A percentile compares a stretch with the other conserved stretches of the same genome.
Conservation (phyloP, 768 basidiomycete species). For the Exsudoporus frostii region DNA sequence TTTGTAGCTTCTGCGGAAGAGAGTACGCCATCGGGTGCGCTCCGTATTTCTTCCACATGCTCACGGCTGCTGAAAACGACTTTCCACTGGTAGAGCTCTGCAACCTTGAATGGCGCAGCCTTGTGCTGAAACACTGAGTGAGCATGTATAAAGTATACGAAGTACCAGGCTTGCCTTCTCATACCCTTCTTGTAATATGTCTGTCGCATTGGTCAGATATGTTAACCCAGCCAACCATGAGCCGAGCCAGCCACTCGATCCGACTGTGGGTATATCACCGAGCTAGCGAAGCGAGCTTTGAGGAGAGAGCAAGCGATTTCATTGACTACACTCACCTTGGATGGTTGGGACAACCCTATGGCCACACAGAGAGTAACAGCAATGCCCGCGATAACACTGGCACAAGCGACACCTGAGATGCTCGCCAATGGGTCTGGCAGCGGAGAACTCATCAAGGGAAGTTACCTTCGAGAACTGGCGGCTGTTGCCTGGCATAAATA, state of each 20-base stretch:
- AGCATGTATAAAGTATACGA: not conserved
- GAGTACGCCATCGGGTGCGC: too few species aligned
- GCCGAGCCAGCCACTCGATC: slow-evolving; percentile 23
- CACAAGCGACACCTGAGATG: too few species aligned
- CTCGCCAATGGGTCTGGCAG: too few species aligned
- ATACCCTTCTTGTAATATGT: slow-evolving; percentile 33
- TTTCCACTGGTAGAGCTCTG: too few species aligned
- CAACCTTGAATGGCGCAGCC: too few species aligned
- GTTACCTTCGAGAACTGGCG: too few species aligned
- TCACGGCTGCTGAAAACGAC: too few species aligned
- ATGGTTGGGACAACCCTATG: not conserved
- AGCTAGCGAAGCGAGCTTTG: slow-evolving; percentile 12
- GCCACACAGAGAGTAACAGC: not conserved
- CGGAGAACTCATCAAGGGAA: too few species aligned
- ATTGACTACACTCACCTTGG: slow-evolving; percentile 9
- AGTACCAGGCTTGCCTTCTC: slow-evolving; percentile 17
- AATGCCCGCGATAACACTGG: too few species aligned
- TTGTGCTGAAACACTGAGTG: slow-evolving; percentile 3
- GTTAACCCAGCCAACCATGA: too few species aligned
- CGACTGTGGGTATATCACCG: slow-evolving; percentile 29
- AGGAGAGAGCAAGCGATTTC: not conserved
- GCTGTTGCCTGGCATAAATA: too few species aligned
- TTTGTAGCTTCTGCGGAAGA: slow-evolving; percentile 22
- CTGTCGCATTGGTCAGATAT: slow-evolving; percentile 10
- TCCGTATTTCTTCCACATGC: too few species aligned